These are phyloP conservation scores for Vitis amurensis DNA, from an alignment of 164 flowering plant species.

Conservation along the genomic window DNA sequence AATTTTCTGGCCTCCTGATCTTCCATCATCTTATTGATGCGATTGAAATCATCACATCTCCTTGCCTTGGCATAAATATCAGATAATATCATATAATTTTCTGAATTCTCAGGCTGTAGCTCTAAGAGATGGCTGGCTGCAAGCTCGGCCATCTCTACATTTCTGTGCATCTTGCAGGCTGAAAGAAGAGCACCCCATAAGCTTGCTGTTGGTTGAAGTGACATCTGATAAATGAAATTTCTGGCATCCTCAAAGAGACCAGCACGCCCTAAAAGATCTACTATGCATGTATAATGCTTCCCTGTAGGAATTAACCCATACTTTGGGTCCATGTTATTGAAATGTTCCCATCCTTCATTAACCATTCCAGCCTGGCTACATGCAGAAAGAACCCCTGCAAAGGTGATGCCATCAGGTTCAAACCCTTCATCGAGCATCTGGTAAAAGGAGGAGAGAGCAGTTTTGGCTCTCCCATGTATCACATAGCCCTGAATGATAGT, in stretches of 20 bases:
- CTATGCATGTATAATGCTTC: slow-evolving; percentile 10
- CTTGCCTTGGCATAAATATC: slow-evolving; percentile 25
- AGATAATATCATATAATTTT: slow-evolving; percentile 23
- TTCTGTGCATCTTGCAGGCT: slow-evolving; percentile 22
- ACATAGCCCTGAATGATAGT: slow-evolving; percentile 27
- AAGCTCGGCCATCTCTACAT: slow-evolving; percentile 35
- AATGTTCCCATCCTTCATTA: slow-evolving; percentile 29
- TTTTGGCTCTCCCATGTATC: slow-evolving; percentile 22
- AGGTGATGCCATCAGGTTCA: slow-evolving; percentile 21
- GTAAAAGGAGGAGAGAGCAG: slow-evolving; percentile 22
- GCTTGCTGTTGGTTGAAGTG: slow-evolving; percentile 30
- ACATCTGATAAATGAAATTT: slow-evolving; percentile 32
- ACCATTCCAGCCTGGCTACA: slow-evolving; percentile 29
- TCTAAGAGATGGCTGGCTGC: slow-evolving; percentile 23
- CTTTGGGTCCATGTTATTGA: slow-evolving; percentile 18
- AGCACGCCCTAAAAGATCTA: slow-evolving; percentile 28
- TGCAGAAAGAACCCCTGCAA: slow-evolving; percentile 30
- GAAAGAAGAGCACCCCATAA: slow-evolving; percentile 38
- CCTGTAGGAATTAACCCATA: slow-evolving; percentile 28
- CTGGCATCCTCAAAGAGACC: slow-evolving; percentile 20
- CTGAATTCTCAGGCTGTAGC: slow-evolving; percentile 31
- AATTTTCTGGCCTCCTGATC: slow-evolving; percentile 16
- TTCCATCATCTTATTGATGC: slow-evolving; percentile 20
- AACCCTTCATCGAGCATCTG: slow-evolving; percentile 23
- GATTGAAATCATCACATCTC: slow-evolving; percentile 27